phyloP scores from a whole-genome alignment of 2,329 filamentous ascomycete genomes.

The Talaromyces sp. region DNA sequence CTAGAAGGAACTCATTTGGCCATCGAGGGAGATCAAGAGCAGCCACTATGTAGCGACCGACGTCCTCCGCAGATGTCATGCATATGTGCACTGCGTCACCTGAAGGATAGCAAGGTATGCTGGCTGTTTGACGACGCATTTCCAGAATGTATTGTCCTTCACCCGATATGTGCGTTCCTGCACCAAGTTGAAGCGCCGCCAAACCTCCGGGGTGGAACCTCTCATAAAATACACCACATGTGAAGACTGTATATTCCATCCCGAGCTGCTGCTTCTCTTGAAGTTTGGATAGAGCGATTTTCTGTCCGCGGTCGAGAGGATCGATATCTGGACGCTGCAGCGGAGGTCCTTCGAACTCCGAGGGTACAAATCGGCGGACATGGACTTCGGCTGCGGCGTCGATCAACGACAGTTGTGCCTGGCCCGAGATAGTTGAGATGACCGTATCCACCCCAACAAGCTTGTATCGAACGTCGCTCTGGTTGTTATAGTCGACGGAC shows the following conservation, averaged over 20 bases:
- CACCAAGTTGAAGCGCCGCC: slow-evolving; percentile 56
- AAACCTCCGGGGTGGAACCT: slow-evolving; percentile 68
- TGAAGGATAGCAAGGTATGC: slow-evolving; percentile 55
- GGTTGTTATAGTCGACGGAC: slow-evolving; percentile 63
- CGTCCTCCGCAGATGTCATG: slow-evolving; percentile 67
- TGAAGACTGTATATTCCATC: slow-evolving; percentile 68
- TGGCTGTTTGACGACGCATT: slow-evolving; percentile 55
- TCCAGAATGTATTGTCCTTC: slow-evolving; percentile 67
- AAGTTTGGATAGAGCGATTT: slow-evolving; percentile 56
- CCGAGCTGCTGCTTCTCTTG: slow-evolving; percentile 49
- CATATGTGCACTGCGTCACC: slow-evolving; percentile 57
- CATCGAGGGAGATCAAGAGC: slow-evolving; percentile 64
- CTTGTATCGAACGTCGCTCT: slow-evolving; percentile 58
- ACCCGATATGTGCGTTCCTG: slow-evolving; percentile 50
- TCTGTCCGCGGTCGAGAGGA: slow-evolving; percentile 59
- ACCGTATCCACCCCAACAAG: slow-evolving; percentile 71
- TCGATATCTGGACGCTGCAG: slow-evolving; percentile 54
- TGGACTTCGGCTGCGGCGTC: slow-evolving; percentile 63
- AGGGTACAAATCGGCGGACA: slow-evolving; percentile 68
- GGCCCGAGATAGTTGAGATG: slow-evolving; percentile 68
- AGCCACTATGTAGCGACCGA: slow-evolving; percentile 64
- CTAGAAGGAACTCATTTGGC: slow-evolving; percentile 67
- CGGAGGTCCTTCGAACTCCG: slow-evolving; percentile 69
- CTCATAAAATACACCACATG: slow-evolving; percentile 73
- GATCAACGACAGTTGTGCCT: slow-evolving; percentile 66